Evolutionary conservation across 768 basidiomycete genomes (phyloP).

Genomic region (Hortiboletus flavorubellus): DNA sequence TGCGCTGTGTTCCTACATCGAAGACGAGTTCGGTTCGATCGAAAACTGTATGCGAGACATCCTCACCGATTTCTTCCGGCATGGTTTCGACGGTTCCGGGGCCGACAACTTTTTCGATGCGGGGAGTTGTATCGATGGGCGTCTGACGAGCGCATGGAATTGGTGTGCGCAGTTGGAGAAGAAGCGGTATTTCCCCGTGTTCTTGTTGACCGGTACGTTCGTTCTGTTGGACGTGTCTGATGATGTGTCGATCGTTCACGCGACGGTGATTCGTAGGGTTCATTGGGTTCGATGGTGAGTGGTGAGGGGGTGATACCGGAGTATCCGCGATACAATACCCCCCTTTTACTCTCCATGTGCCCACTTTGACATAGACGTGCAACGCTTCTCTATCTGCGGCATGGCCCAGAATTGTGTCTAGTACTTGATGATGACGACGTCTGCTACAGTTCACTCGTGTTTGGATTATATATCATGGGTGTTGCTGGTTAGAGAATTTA

Average conservation of each 20-base stretch:
- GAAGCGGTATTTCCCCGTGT: slow-evolving; percentile 79
- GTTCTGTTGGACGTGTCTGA: not conserved
- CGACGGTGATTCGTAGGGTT: slow-evolving; percentile 49
- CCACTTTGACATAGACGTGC: too few relatives aligned
- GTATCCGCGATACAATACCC: not conserved
- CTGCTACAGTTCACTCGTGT: too few relatives aligned
- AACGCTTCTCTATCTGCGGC: too few relatives aligned
- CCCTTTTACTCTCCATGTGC: too few relatives aligned
- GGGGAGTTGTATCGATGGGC: slow-evolving; percentile 79
- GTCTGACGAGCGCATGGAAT: slow-evolving; percentile 88
- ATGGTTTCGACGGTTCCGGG: slow-evolving; percentile 88
- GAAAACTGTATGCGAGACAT: slow-evolving; percentile 71
- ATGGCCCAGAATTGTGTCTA: too few relatives aligned
- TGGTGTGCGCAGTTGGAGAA: slow-evolving; percentile 87
- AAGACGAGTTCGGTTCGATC: slow-evolving; percentile 75
- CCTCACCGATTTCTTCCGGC: slow-evolving; percentile 79
- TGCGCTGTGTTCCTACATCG: slow-evolving; percentile 70
- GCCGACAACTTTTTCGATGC: slow-evolving; percentile 90
- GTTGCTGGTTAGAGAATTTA: too few relatives aligned
- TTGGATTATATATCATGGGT: too few relatives aligned
- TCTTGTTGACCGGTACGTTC: slow-evolving; percentile 66
- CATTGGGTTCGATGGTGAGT: slow-evolving; percentile 82
- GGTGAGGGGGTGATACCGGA: slow-evolving; percentile 41
- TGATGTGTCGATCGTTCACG: not conserved
- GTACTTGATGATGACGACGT: too few relatives aligned